phyloP scores from a whole-genome alignment of 225 moss, liverwort and hornwort species.

The Polytrichum commune region DNA sequence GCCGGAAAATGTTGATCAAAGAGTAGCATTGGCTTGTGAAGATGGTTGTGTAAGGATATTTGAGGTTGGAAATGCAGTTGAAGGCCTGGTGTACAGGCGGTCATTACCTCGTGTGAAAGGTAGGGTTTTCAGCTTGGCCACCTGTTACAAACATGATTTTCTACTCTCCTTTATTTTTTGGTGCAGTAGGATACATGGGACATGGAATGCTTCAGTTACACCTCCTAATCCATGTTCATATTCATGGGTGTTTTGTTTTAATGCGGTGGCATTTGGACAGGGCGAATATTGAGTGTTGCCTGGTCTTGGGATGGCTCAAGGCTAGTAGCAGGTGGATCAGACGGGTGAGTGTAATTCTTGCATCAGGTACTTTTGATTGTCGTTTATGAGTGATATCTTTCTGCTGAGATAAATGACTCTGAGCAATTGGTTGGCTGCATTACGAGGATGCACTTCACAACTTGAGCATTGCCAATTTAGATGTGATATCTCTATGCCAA shows the following conservation, averaged over 20 bases:
- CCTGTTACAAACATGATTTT: no score
- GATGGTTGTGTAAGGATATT: constrained; percentile 90
- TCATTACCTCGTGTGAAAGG: constrained; percentile 91
- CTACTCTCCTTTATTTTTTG: no score
- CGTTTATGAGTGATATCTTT: not conserved
- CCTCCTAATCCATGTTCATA: no score
- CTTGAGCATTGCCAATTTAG: no score
- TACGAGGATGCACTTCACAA: no score
- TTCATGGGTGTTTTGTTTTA: no score
- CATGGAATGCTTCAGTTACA: no score
- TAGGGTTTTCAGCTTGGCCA: constrained; percentile 2
- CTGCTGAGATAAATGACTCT: no score
- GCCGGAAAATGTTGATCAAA: constrained; percentile 51
- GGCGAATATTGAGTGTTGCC: constrained; percentile 81
- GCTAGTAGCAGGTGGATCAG: constrained; percentile 79
- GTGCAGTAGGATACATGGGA: no score
- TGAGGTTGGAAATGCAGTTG: constrained; percentile 46
- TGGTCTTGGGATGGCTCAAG: constrained; percentile 74
- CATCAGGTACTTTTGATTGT: not conserved
- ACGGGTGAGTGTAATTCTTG: constrained; percentile 54
- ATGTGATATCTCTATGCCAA: no score
- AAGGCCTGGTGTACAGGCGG: constrained; percentile 72
- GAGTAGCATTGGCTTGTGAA: constrained; percentile 90
- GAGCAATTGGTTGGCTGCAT: no score
- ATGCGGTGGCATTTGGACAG: constrained; percentile 33